phyloP scores from a whole-genome alignment of 2,329 filamentous ascomycete genomes.

The Simplicillium sp. region DNA sequence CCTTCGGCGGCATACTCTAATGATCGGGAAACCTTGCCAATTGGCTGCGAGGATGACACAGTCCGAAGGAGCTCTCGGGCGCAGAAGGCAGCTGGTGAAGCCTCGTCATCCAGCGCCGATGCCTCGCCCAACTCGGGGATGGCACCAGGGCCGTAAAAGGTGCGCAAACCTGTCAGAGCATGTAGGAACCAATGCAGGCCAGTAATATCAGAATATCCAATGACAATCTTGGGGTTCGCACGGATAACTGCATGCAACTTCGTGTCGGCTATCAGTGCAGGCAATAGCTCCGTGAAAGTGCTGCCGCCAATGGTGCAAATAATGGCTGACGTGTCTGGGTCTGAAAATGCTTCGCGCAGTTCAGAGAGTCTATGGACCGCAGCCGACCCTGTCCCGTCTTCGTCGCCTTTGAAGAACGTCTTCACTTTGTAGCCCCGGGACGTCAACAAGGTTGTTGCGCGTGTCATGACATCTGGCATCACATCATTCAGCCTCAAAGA shows the following conservation, averaged over 20 bases:
- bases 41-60: conserved; percentile 14
- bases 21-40: conserved; percentile 21
- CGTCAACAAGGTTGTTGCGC: conserved; percentile 18
- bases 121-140: conserved; percentile 29
- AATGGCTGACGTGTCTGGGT: conserved; percentile 23
- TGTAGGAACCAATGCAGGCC: conserved; percentile 31
- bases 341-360: conserved; percentile 25
- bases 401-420: conserved; percentile 15
- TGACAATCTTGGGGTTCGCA: conserved; percentile 28
- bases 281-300: conserved; percentile 28
- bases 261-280: conserved; percentile 23
- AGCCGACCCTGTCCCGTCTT: background rate
- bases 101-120: conserved; percentile 21
- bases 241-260: conserved; percentile 22
- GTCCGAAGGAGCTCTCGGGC: conserved; percentile 8
- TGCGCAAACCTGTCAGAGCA: conserved; percentile 26
- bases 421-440: conserved; percentile 22
- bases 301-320: conserved; percentile 29
- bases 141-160: conserved; percentile 31
- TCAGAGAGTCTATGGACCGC: conserved; percentile 18
- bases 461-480: conserved; percentile 16
- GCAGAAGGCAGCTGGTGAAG: conserved; percentile 18
- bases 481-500: conserved; percentile 24
- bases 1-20: conserved; percentile 16
- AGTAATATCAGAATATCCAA: conserved; percentile 32